A percentile compares a stretch with the other conserved stretches of the same genome.
Conservation (phyloP, 495 filamentous ascomycete species). For the Hamigera avellanea region DNA sequence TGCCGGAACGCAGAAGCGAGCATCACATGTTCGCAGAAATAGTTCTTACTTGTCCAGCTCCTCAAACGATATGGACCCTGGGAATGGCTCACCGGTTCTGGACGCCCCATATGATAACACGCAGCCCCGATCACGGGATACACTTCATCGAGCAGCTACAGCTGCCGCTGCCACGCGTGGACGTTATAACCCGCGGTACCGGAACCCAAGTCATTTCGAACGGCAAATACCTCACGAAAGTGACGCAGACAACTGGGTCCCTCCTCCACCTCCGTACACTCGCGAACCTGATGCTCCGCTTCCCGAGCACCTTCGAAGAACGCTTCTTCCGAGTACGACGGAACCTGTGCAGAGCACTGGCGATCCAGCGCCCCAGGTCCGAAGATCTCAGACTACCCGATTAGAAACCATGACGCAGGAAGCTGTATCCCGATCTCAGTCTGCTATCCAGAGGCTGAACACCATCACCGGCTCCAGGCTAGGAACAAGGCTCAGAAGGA, state of each 20-base stretch:
- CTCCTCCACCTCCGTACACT: slow-evolving; percentile 81
- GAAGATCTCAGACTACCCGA: slow-evolving; percentile 15
- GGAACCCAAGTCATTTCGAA: slow-evolving; percentile 11
- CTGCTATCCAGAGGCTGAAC: slow-evolving; percentile 21
- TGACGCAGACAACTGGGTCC: slow-evolving; percentile 87
- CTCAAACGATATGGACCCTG: slow-evolving; percentile 8
- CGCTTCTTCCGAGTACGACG: slow-evolving; percentile 18
- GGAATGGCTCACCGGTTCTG: slow-evolving; percentile 10
- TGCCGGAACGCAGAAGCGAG: slow-evolving; percentile 5
- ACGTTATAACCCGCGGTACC: slow-evolving; percentile 40
- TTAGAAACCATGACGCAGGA: slow-evolving; percentile 9
- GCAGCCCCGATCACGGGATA: slow-evolving; percentile 64
- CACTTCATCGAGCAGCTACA: slow-evolving; percentile 67
- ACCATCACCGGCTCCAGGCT: slow-evolving; percentile 15
- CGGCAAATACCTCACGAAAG: slow-evolving; percentile 65
- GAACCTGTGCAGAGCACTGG: slow-evolving; percentile 6
- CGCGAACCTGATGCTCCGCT: slow-evolving; percentile 52
- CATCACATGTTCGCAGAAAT: slow-evolving; percentile 11
- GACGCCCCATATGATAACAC: slow-evolving; percentile 62
- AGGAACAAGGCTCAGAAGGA: slow-evolving; percentile 11
- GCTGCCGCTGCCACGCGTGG: slow-evolving; percentile 59
- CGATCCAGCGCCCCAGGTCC: slow-evolving; percentile 6
- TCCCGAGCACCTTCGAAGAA: slow-evolving; percentile 37
- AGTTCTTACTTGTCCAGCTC: slow-evolving; percentile 13
- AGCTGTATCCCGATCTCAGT: slow-evolving; percentile 6